Evolutionary conservation across 1,139 yeast genomes (phyloP), one percentile per base, ranked within the genome.

Genomic region (Debaryomyces nepalensis): DNA sequence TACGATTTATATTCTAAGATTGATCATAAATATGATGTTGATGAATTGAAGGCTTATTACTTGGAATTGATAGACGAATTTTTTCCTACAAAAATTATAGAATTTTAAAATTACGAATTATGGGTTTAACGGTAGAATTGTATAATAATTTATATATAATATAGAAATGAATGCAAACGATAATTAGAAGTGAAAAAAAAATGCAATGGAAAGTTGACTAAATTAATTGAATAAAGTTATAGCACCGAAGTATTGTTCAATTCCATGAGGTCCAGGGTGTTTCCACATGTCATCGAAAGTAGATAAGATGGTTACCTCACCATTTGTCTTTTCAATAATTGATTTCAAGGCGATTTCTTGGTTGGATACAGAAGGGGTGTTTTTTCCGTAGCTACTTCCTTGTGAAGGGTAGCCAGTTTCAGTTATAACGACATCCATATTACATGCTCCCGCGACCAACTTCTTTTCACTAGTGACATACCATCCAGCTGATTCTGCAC

Each of bases 321-420:
- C 71, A 35, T 81, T 80, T 39, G 84, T 67, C 35, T 71, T 75
- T 19, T 77, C 68, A 39, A 88, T 65, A 33, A 87, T 81, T 21
- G 81, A 66, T 45, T 73, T 64, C 42, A 90, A 74, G 7, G 97
- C 97, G 41, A 72, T 69, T 45, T 65, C 59, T 69, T 90, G 97
- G 66, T 89, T 89, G 6, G 61, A 86, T 3, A 66, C 59, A 26
- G 82, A 65, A 43, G 97, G 97, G 23, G 81, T 78, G 54, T 90
- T 87, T 38, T 66, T 66, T 43, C 97, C 97, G 57, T 87, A 82
- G 42, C 73, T 68, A 45, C 62, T 61, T 52, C 97, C 97, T 33
- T 73, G 68, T 50, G 84, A 81, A 50, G 97, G 97, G 62, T 87
- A 90, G 27, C 97, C 97, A 4, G 97, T 88, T 66, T 90, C 97